Percentiles rank a stretch among this genome's conserved stretches.
These are phyloP conservation scores for Taphrina populina DNA, from an alignment of 1,139 yeast genomes.

Conservation along the genomic window DNA sequence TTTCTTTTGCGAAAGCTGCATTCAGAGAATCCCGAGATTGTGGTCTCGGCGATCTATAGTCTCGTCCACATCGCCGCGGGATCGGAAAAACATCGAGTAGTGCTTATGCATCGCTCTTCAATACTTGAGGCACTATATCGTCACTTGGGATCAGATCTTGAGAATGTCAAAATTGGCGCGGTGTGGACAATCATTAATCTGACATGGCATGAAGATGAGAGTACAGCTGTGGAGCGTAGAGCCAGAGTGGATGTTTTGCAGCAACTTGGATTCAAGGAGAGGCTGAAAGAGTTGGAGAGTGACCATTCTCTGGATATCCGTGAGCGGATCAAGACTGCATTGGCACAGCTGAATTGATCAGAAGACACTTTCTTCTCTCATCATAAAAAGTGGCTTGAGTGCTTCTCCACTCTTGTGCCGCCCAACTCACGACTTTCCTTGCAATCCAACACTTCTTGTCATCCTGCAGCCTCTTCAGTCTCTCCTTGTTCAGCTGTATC, in stretches of 20 bases:
- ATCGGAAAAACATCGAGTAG: slow-evolving; percentile 52
- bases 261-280: slow-evolving; percentile 49
- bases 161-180: slow-evolving; percentile 54
- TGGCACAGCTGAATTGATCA: slow-evolving; percentile 43
- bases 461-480: too few relatives aligned
- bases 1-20: slow-evolving; percentile 41
- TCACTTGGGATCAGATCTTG: slow-evolving; percentile 46
- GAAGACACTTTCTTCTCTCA: not conserved
- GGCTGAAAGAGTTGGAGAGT: slow-evolving; percentile 44
- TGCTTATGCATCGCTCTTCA: slow-evolving; percentile 49
- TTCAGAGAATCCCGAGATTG: slow-evolving; percentile 45
- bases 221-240: slow-evolving; percentile 36
- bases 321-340: slow-evolving; percentile 54
- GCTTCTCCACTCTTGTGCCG: too few relatives aligned
- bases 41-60: slow-evolving; percentile 54
- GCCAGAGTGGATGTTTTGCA: slow-evolving; percentile 41
- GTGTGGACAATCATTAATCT: slow-evolving; percentile 61
- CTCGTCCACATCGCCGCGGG: slow-evolving; percentile 62
- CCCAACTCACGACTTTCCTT: too few relatives aligned
- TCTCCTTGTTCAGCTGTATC: too few relatives aligned
- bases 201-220: slow-evolving; percentile 52
- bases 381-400: too few relatives aligned
- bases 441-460: too few relatives aligned
- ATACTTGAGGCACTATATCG: slow-evolving; percentile 49
- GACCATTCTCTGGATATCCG: slow-evolving; percentile 51